Base-by-base conservation (phyloP, 257 asterid species). In the Scutellaria minor region DNA sequence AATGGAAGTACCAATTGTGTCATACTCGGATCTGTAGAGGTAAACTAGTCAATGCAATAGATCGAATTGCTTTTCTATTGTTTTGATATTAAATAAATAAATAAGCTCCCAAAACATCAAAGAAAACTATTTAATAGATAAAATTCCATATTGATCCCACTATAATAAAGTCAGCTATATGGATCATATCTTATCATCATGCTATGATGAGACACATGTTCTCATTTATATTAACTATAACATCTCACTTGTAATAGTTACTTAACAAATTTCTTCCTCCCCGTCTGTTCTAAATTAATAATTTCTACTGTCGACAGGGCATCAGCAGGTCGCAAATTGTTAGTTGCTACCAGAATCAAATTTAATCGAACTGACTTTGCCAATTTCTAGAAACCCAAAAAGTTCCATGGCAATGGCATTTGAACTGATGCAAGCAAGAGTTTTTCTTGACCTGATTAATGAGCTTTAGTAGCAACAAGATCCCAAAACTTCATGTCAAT, bases 1-100 rank as follows among this genome's bases (percentile, higher is more conserved):
- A 75, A 88, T 77, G 7, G 98, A 95, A 71, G 99, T 95, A 60
- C 98, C 97, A 37, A 95, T 84, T 0, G 99, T 95, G 81, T 92
- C 99, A 77, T 92, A 95, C 87, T 95, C 99, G 9, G 97, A 92
- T 84, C 99, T 95, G 86, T 60, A 55, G 10, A 71, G 78, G 41
- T 62, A 65, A 50, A 70, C 58, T 13, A 60, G 42, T 59, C 71
- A 62, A 70, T 45, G 42, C 39, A 52, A 40, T 4, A 67, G 13
- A 62, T 20, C 48, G 5, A 37, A 50, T 48, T 65, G 5, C 2
- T 11, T 22, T 62, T 9, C 41, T 61, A 31, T 37, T 39, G 41
- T 6, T 64, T 57, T 24, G 18, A 57, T 41, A 52, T 4, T 22
- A 39, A 41, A 22, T 10, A 46, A 11, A 10, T 18, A 44, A 67